Conservation (phyloP, 305 asterid genomes). For the Fraxinus greggii region DNA sequence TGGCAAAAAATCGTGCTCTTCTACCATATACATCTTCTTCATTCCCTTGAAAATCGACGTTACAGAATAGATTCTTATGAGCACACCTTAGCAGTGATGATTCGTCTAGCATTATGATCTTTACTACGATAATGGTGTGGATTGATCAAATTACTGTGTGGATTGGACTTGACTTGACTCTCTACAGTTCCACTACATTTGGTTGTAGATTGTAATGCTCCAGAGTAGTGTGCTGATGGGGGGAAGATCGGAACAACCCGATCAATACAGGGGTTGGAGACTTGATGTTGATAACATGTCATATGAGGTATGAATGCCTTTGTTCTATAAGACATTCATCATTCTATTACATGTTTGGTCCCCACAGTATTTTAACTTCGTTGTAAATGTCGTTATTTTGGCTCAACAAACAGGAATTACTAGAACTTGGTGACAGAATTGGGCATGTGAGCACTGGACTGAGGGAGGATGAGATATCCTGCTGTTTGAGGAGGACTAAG, state of each 20-base stretch:
- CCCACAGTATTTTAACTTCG: not conserved
- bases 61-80: not conserved
- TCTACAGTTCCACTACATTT: not conserved
- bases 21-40: not conserved
- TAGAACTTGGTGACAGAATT: conserved; percentile 92
- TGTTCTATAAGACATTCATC: not conserved
- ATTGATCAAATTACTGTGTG: not conserved
- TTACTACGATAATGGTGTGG: not conserved
- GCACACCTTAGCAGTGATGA: not conserved
- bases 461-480: conserved; percentile 65
- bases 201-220: conserved; percentile 74
- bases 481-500: conserved; percentile 58
- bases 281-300: conserved; percentile 90
- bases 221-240: conserved; percentile 70
- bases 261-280: conserved; percentile 69
- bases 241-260: conserved; percentile 53
- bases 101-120: not conserved
- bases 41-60: not conserved
- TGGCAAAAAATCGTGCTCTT: not conserved
- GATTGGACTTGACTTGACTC: not conserved
- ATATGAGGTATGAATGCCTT: conserved; percentile 57
- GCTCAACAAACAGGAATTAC: conserved; percentile 58
- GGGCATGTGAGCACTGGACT: conserved; percentile 90
- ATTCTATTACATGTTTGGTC: not conserved
- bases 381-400: not conserved